These are phyloP conservation scores for Huntiella savannae DNA, from an alignment of 2,329 filamentous ascomycete species.

Conservation along the genomic window DNA sequence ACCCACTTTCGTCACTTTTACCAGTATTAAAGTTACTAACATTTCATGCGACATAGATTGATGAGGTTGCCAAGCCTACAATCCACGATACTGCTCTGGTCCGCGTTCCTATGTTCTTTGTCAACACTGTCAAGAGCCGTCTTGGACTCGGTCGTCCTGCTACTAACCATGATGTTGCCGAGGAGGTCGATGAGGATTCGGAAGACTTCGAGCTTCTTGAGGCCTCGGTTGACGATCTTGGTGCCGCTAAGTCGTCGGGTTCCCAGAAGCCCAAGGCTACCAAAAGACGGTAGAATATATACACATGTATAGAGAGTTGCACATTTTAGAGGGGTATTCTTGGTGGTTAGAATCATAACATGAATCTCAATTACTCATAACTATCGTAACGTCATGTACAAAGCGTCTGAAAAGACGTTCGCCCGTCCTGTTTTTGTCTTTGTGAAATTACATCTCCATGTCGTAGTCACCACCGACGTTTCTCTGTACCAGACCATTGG, in stretches of 20 bases:
- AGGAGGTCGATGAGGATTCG: constrained; percentile 24
- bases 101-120: constrained; percentile 55
- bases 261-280: constrained; percentile 29
- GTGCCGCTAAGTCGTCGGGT: constrained; percentile 28
- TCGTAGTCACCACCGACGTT: constrained; percentile 1
- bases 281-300: constrained; percentile 29
- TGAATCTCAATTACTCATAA: no score
- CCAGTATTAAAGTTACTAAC: constrained; percentile 13
- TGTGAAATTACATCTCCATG: constrained; percentile 1
- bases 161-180: constrained; percentile 16
- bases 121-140: constrained; percentile 31
- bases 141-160: constrained; percentile 18
- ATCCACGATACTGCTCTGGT: constrained; percentile 68
- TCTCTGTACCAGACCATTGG: constrained; percentile 3
- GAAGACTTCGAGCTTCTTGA: constrained; percentile 44
- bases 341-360: neutral
- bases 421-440: no score
- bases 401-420: no score
- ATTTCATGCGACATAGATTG: constrained; percentile 31
- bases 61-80: constrained; percentile 61
- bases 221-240: constrained; percentile 25
- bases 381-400: no score
- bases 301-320: neutral
- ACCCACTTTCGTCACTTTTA: neutral
- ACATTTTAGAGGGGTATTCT: neutral